Evolutionary conservation across 1,139 yeast genomes (phyloP), one percentile per base, ranked within the genome.

Genomic region (Candida sanyaensis): DNA sequence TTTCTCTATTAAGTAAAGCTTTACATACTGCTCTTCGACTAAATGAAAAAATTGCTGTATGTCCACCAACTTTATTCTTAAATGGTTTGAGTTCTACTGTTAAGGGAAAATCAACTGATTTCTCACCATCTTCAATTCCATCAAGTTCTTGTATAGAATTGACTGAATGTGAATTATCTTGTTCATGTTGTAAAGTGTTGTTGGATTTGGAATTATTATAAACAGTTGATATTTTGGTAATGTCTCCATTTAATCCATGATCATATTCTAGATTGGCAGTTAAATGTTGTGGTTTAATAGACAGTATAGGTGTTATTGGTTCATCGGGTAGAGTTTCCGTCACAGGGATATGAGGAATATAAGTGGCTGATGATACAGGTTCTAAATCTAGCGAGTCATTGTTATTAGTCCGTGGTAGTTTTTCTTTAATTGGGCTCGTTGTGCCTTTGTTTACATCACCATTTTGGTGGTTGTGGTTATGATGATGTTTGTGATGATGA

Each of bases 51-150:
- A 95, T 91, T 1, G 98, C 97, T 0, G 97, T 93, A 64, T 95
- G 99, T 0, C 99, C 99, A 8, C 99, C 99, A 6, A 95, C 99
- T 61, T 88, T 88, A 62, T 93, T 92, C 55, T 86, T 83, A 24
- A 56, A 56, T 8, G 59, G 59, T 45, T 89, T 82, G 48, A 92
- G 69, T 62, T 91, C 97, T 1, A 91, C 96, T 1, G 96, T 84
- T 41, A 84, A 68, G 1, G 91, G 88, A 56, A 74, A 85, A 33
- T 46, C 37, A 3, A 24, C 39, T 3, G 45, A 23, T 33, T 37
- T 42, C 9, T 9, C 17, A 5, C 30, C 46, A 8, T 26, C 41
- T 17, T 40, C 43, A 5, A 36, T 27, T 12, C 34, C 44, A 11
- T 38, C 39, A 8, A n/a, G 17, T 23, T 36, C 39, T 6, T 32